These are phyloP conservation scores for Phytophthora pistaciae DNA, from an alignment of 352 stramenopile genomes.

Conservation along the genomic window DNA sequence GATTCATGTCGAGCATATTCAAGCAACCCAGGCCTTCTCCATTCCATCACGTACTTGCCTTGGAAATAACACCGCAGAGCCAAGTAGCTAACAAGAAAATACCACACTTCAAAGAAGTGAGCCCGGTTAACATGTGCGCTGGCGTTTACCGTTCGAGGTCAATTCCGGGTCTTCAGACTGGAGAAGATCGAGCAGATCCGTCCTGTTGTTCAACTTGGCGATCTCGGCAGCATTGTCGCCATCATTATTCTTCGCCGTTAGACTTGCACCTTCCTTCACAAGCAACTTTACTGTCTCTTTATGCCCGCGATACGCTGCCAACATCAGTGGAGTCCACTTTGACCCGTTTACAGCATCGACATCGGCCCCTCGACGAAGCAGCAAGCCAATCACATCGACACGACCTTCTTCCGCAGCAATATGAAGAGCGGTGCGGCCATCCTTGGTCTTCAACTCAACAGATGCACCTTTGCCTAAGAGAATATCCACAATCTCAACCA, in stretches of 20 bases:
- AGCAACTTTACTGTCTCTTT: slow-evolving; percentile 14
- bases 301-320: slow-evolving; percentile 16
- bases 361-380: slow-evolving; percentile 5
- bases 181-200: slow-evolving; percentile 7
- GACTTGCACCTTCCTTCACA: slow-evolving; percentile 6
- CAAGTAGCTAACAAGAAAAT: neutral
- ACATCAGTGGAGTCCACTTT: slow-evolving; percentile 19
- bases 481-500: slow-evolving; percentile 3
- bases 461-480: slow-evolving; percentile 9
- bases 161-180: neutral
- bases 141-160: neutral
- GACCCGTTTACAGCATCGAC: slow-evolving; percentile 4
- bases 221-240: slow-evolving; percentile 1
- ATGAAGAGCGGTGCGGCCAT: slow-evolving; percentile 19
- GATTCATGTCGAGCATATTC: too few relatives aligned
- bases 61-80: neutral
- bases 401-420: slow-evolving; percentile 19
- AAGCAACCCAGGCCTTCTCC: neutral
- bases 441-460: neutral
- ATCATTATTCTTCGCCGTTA: slow-evolving; percentile 1
- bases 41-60: too few relatives aligned
- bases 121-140: neutral
- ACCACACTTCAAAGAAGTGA: neutral
- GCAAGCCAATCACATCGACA: slow-evolving; percentile 8
- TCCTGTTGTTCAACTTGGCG: slow-evolving; percentile 19